A percentile compares a stretch with the other conserved stretches of the same genome.
These are phyloP conservation scores for Oenanthe javanica DNA, from an alignment of 140 eudicot genomes.

Conservation along the genomic window DNA sequence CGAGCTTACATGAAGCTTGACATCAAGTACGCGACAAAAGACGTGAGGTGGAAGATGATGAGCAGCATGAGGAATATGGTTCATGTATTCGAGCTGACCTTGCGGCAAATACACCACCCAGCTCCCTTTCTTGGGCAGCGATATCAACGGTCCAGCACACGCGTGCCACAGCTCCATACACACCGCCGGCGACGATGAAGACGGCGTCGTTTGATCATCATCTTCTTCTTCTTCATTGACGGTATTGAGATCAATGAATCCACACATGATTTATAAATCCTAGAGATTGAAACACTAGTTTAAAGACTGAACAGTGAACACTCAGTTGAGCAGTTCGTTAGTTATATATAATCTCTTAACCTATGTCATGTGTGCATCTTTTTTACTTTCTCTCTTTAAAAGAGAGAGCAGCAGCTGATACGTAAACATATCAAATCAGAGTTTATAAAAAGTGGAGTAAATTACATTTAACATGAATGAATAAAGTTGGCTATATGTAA, in stretches of 20 bases:
- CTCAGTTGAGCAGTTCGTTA: not conserved
- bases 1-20: conserved; percentile 71
- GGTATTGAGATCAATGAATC: conserved; percentile 66
- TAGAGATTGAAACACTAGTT: conserved; percentile 1
- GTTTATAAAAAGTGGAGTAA: not conserved
- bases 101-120: conserved; percentile 74
- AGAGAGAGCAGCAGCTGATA: not conserved
- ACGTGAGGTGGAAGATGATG: conserved; percentile 62
- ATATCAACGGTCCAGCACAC: conserved; percentile 83
- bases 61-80: conserved; percentile 28
- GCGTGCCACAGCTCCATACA: conserved; percentile 99
- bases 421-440: not conserved
- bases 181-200: conserved; percentile 21
- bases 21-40: conserved; percentile 80
- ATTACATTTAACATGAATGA: no score
- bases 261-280: conserved; percentile 43
- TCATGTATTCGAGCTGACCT: conserved; percentile 61
- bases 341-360: not conserved
- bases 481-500: no score
- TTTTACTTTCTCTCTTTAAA: conserved; percentile 28
- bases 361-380: not conserved
- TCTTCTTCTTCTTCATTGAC: conserved; percentile 27
- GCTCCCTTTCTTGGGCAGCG: conserved; percentile 57
- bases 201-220: conserved; percentile 37
- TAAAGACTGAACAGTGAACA: not conserved